Base-by-base conservation (phyloP, 177 flowering plant genomes). In the Vitis hybrid region DNA sequence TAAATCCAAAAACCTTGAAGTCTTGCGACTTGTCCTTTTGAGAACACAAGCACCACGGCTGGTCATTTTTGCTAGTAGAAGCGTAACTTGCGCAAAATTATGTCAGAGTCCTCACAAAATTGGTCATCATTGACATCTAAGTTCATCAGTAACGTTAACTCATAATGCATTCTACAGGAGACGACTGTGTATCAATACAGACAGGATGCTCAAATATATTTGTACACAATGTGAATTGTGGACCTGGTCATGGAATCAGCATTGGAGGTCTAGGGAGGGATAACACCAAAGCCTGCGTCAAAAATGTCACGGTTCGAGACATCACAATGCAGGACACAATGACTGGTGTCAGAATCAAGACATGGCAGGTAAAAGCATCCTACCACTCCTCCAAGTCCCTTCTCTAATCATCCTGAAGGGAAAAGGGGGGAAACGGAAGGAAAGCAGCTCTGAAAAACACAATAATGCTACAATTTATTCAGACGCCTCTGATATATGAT, bases 221-320 rank as follows among this genome's bases (percentile, higher is more conserved):
- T 72, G 76, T 89, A 68, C 86, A 83, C 64, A 59, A 84, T 24
- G 82, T 88, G 52, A 76, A 70, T 63, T 90, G 95, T 63, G 92
- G 89, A 20, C 92, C 93, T 9, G 91, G 95, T 13, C 95, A 90
- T 77, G 95, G 95, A 33, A 84, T 89, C 67, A 91, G 94, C 81
- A 89, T 91, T 11, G 95, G 95, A 59, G 73, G 92, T 1, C 83
- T 90, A 1, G 95, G 95, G 49, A 78, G 58, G 61, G 86, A 82
- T 50, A 67, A 75, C 68, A 82, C 80, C n/a, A 82, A 81, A 71
- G 95, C 90, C 4, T 85, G 89, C 65, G 93, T 90, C 57, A 85
- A 90, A 47, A 86, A 87, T 62, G 58, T 92, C 71, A 85, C 88
- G 13, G 88, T 92, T 2, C 74, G 84, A 64, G 85, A 85, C 67